phyloP scores from a whole-genome alignment of 164 flowering plant genomes.

The Magnolia changhungtana region DNA sequence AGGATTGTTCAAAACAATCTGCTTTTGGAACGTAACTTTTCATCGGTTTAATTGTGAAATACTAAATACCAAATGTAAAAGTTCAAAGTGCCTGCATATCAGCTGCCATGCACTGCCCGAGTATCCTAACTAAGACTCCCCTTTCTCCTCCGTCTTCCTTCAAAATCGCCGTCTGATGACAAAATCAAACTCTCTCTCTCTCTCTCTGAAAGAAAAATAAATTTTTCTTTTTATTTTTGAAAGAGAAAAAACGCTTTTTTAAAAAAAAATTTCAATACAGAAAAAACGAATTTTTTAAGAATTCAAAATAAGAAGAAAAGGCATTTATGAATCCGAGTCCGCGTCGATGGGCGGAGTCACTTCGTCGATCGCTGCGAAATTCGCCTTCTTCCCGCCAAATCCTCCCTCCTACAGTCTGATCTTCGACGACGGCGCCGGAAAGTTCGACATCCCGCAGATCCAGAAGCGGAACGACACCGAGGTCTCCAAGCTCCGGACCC shows the following conservation, averaged over 20 bases:
- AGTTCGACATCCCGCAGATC: slow-evolving; percentile 47
- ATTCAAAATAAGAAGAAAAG: background rate
- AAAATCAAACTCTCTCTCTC: background rate
- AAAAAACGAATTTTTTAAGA: background rate
- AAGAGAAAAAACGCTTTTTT: background rate
- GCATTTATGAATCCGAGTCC: slow-evolving; percentile 4
- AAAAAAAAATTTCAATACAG: background rate
- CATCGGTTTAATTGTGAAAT: too few species aligned
- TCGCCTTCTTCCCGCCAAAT: slow-evolving; percentile 83
- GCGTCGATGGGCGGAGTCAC: slow-evolving; percentile 30
- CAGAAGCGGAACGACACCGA: slow-evolving; percentile 56
- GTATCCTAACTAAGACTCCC: background rate
- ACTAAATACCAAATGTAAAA: too few species aligned
- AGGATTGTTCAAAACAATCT: too few species aligned
- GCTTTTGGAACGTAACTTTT: too few species aligned
- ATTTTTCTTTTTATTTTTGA: too few species aligned
- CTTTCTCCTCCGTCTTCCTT: background rate
- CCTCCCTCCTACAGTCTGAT: slow-evolving; percentile 73
- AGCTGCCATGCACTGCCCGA: too few species aligned
- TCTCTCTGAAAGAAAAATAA: background rate
- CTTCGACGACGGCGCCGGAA: slow-evolving; percentile 34
- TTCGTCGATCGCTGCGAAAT: slow-evolving; percentile 79
- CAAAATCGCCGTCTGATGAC: background rate
- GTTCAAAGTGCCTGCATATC: too few species aligned
- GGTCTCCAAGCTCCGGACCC: slow-evolving; percentile 58